These are phyloP conservation scores for Coemansia erecta DNA, from an alignment of 192 early-diverging fungal genomes.

Conservation along the genomic window DNA sequence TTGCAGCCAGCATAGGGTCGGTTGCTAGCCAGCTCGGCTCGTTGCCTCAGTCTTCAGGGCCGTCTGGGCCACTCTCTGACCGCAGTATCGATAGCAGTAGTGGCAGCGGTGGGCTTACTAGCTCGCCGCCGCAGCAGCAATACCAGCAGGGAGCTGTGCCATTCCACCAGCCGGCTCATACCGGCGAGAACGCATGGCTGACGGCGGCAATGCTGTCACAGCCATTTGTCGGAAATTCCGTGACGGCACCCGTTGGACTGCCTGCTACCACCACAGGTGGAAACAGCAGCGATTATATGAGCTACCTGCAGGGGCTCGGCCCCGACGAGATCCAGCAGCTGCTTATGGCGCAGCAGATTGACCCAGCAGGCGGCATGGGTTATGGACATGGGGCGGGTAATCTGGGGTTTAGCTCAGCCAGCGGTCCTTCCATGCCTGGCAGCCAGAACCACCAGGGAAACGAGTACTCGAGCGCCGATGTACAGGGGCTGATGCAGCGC, in stretches of 20 bases:
- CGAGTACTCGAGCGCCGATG: conserved; percentile 11
- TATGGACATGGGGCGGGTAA: not conserved
- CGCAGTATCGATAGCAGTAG: conserved; percentile 9
- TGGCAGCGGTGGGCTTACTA: not conserved
- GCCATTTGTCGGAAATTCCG: not conserved
- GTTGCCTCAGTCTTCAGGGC: not conserved
- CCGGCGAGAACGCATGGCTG: not conserved
- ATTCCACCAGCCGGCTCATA: not conserved
- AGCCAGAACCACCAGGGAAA: not conserved
- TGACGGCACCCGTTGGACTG: not conserved
- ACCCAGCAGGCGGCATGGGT: not conserved
- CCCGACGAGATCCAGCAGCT: conserved; percentile 1
- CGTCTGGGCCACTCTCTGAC: not conserved
- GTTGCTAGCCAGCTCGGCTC: conserved; percentile 44
- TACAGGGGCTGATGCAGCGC: conserved; percentile 17
- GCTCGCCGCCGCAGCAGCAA: not conserved
- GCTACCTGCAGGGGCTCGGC: not conserved
- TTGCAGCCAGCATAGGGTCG: conserved; percentile 47
- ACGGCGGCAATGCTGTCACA: conserved; percentile 1
- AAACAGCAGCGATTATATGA: not conserved
- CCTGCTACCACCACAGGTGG: not conserved
- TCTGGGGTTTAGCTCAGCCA: too few relatives aligned
- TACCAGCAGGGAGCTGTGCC: not conserved
- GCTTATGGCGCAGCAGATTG: conserved; percentile 9
- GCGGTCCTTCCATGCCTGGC: too few relatives aligned